Evolutionary conservation across 2,329 filamentous ascomycete species (phyloP).

Genomic region (Phaeomoniella chlamydospora): DNA sequence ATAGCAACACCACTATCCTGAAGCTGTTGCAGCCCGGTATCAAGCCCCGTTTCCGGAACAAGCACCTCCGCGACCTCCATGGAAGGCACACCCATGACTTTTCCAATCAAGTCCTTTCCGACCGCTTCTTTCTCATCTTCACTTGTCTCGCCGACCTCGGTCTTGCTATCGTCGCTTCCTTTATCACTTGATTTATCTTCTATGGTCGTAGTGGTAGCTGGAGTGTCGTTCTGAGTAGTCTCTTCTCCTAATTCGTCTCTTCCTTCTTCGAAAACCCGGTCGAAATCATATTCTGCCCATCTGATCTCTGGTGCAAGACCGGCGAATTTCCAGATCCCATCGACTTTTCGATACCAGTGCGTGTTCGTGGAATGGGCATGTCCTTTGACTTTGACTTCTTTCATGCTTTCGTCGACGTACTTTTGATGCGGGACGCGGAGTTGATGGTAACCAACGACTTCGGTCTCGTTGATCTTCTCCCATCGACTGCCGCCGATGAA

Average conservation of each 20-base stretch:
- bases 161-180: not conserved
- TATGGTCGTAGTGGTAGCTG: not conserved
- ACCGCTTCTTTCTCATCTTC: not conserved
- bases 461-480: conserved; percentile 37
- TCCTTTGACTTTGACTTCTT: conserved; percentile 35
- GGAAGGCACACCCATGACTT: not conserved
- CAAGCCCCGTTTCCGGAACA: not conserved
- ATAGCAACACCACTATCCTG: not conserved
- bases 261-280: conserved; percentile 4
- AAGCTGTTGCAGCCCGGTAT: not conserved
- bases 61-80: too few species aligned
- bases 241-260: conserved; percentile 4
- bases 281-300: conserved; percentile 3
- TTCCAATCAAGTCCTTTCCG: not conserved
- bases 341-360: conserved; percentile 38
- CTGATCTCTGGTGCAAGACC: conserved; percentile 27
- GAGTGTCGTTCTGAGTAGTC: not conserved
- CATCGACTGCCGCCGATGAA: conserved; percentile 42
- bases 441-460: conserved; percentile 41
- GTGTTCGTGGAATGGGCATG: conserved; percentile 40
- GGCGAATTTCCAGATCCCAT: conserved; percentile 44
- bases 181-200: not conserved
- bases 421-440: conserved; percentile 43
- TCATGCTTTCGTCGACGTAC: conserved; percentile 30
- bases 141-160: not conserved